Evolutionary conservation across 176 grass and related monocot genomes (phyloP).

Genomic region (Saccharum officinarum): DNA sequence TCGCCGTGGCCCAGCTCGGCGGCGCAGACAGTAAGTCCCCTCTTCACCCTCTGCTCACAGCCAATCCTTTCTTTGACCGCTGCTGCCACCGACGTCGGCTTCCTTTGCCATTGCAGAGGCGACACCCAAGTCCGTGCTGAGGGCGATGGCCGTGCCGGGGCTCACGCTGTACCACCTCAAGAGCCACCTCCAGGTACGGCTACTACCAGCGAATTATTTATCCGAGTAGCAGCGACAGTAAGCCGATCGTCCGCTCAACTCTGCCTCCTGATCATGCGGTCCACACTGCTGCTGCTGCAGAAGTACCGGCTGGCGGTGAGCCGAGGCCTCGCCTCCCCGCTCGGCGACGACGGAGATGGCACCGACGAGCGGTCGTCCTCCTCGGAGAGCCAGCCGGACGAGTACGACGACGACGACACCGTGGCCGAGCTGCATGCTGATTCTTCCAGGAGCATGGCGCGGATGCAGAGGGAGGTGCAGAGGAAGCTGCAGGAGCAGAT

Average conservation of each 20-base stretch:
- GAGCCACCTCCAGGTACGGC: constrained; percentile 84
- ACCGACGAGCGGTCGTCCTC: constrained; percentile 18
- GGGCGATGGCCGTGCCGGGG: constrained; percentile 63
- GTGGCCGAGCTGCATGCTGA: not conserved
- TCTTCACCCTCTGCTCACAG: not conserved
- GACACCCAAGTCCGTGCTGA: constrained; percentile 81
- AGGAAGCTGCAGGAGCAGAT: constrained; percentile 72
- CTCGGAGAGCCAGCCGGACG: constrained; percentile 20
- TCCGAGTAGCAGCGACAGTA: too few species aligned
- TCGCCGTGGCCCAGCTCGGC: constrained; percentile 70
- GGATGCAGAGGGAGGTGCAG: constrained; percentile 68
- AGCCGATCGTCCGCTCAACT: not conserved
- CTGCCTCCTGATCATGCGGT: constrained; percentile 1
- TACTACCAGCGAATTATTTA: not conserved
- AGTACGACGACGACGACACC: not conserved
- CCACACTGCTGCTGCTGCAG: constrained; percentile 37
- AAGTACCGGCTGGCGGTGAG: constrained; percentile 71
- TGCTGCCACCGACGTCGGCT: not conserved
- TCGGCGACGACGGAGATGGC: constrained; percentile 33
- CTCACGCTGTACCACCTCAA: constrained; percentile 91
- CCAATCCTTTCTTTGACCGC: not conserved
- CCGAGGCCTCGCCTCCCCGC: constrained; percentile 12
- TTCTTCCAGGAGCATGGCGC: constrained; percentile 46
- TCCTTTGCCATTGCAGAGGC: constrained; percentile 58
- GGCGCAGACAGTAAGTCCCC: constrained; percentile 67